Conservation (phyloP, 768 basidiomycete species). For the Phlebiopsis flavidoalba region DNA sequence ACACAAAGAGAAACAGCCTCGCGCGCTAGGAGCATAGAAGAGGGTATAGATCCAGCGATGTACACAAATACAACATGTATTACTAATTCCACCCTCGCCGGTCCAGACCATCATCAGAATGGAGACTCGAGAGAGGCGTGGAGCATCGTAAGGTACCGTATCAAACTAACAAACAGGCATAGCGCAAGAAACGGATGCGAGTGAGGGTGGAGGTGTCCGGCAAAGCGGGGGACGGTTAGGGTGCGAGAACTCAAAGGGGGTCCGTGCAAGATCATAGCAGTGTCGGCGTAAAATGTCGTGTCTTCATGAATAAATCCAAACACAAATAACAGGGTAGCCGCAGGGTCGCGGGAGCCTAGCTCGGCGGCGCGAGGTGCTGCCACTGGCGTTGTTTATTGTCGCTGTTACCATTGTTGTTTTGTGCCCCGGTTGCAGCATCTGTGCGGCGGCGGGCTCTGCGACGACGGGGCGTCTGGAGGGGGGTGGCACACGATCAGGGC, state of each 20-base stretch:
- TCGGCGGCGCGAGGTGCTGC: background rate
- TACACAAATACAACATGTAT: slow-evolving; percentile 1
- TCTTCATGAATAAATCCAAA: background rate
- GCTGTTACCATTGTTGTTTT: background rate
- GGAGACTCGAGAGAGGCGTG: too few relatives aligned
- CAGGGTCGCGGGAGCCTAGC: background rate
- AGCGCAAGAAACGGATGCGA: background rate
- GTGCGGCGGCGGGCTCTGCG: slow-evolving; percentile 9
- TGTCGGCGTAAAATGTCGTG: slow-evolving; percentile 1
- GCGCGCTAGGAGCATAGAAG: background rate
- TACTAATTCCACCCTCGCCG: background rate
- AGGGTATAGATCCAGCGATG: background rate
- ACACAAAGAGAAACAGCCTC: background rate
- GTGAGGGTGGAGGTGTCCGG: background rate
- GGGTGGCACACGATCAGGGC: background rate
- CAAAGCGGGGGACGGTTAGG: background rate
- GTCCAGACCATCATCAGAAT: background rate
- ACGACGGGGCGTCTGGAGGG: slow-evolving; percentile 10
- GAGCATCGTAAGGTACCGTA: background rate
- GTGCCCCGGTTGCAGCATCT: background rate
- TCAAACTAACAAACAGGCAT: background rate
- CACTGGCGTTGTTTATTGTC: background rate
- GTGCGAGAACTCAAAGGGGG: background rate
- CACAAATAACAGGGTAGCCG: background rate
- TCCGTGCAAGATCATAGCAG: background rate